These are phyloP conservation scores for Luffa aegyptiaca DNA, from an alignment of 306 rosid species.

Conservation along the genomic window DNA sequence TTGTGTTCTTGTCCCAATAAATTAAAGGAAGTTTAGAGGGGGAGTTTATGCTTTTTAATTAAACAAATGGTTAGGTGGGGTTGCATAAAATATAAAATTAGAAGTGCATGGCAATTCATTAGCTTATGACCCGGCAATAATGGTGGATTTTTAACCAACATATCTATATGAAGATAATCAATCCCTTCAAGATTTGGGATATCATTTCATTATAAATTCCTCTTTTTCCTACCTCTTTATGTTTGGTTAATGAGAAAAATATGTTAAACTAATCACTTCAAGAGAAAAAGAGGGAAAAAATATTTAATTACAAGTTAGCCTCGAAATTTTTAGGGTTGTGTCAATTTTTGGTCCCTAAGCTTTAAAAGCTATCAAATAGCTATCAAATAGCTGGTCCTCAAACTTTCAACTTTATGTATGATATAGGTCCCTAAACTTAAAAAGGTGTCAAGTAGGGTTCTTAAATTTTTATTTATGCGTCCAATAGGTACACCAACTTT, in stretches of 20 bases:
- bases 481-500: too few species aligned
- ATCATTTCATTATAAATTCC: background rate
- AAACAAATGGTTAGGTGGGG: background rate
- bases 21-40: background rate
- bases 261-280: background rate
- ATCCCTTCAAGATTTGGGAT: background rate
- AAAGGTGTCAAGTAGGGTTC: too few species aligned
- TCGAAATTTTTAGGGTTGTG: too few species aligned
- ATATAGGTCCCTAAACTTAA: too few species aligned
- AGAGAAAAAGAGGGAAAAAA: background rate
- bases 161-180: background rate
- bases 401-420: too few species aligned
- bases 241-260: background rate
- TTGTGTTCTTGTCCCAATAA: background rate
- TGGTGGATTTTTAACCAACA: background rate
- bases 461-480: too few species aligned
- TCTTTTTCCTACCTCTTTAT: background rate
- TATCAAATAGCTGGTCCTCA: too few species aligned
- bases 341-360: too few species aligned
- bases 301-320: too few species aligned
- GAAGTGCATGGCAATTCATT: background rate
- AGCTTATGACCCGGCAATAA: conserved; percentile 1
- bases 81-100: background rate
- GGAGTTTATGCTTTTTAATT: background rate
- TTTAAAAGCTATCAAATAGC: too few species aligned